phyloP scores from a whole-genome alignment of 495 filamentous ascomycete species.

The Lasiosphaeria miniovina region DNA sequence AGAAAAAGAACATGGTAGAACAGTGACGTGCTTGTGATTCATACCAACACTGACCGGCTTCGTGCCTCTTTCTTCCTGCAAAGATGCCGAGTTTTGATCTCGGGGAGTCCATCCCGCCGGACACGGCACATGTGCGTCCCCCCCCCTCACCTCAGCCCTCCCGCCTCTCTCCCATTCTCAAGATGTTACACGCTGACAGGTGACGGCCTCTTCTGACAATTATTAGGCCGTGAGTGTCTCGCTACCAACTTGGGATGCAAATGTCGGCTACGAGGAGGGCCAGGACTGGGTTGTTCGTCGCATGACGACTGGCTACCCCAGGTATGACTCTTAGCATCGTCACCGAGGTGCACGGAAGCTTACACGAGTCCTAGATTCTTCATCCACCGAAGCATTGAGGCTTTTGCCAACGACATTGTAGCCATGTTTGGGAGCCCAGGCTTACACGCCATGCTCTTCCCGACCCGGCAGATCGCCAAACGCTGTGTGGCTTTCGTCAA shows the following conservation, averaged over 20 bases:
- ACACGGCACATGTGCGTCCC: slow-evolving; percentile 58
- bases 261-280: slow-evolving; percentile 91
- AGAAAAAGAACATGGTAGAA: too few species aligned
- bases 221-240: slow-evolving; percentile 90
- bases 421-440: slow-evolving; percentile 55
- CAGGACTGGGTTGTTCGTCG: slow-evolving; percentile 77
- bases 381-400: slow-evolving; percentile 78
- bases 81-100: slow-evolving; percentile 43
- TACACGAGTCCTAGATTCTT: slow-evolving; percentile 64
- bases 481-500: slow-evolving; percentile 71
- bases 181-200: slow-evolving; percentile 15
- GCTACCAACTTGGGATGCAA: slow-evolving; percentile 87
- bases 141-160: not conserved
- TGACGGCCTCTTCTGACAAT: slow-evolving; percentile 1
- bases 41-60: not conserved
- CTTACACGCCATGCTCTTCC: slow-evolving; percentile 77
- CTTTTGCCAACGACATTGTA: slow-evolving; percentile 67
- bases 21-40: too few species aligned
- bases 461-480: slow-evolving; percentile 60
- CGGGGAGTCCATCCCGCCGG: slow-evolving; percentile 58
- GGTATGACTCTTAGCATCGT: slow-evolving; percentile 38
- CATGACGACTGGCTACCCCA: slow-evolving; percentile 89
- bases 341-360: not conserved
- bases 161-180: not conserved
- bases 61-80: not conserved